phyloP scores from a whole-genome alignment of 257 asterid genomes.

The Solanum tarapatanum region DNA sequence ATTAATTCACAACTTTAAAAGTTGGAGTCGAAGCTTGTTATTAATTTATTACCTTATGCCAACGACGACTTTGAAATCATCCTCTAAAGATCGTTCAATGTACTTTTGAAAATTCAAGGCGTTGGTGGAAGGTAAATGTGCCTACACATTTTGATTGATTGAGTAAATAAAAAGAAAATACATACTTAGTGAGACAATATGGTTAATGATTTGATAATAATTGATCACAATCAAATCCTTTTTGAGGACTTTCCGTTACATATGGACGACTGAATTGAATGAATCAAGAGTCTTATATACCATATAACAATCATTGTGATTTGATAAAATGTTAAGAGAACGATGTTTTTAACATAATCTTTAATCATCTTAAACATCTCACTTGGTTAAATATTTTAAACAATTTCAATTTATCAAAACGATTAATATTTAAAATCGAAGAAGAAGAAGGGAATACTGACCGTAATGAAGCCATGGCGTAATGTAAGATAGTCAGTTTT shows the following conservation, averaged over 20 bases:
- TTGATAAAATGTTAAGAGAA: not conserved
- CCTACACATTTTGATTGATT: constrained; percentile 20
- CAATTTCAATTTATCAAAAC: not conserved
- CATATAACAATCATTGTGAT: not conserved
- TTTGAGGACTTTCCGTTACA: not conserved
- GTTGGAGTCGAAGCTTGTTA: not conserved
- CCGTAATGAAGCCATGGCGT: constrained; percentile 77
- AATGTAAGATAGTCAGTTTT: constrained; percentile 66
- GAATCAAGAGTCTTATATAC: too few species aligned
- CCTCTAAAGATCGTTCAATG: constrained; percentile 61
- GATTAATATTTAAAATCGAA: not conserved
- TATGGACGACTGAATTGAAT: not conserved
- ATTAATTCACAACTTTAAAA: not conserved
- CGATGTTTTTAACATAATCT: fast-evolving
- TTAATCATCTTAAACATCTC: not conserved
- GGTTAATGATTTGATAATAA: not conserved
- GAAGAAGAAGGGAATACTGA: constrained; percentile 1
- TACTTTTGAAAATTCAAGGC: constrained; percentile 63
- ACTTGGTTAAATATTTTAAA: not conserved
- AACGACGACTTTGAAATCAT: constrained; percentile 58
- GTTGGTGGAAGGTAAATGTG: constrained; percentile 54
- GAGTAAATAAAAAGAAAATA: not conserved
- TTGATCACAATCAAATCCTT: not conserved
- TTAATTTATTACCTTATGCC: constrained; percentile 44
- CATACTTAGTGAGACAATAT: not conserved